Evolutionary conservation across 805 yeast species (phyloP).

Genomic region (Diddensiella santjacobensis): DNA sequence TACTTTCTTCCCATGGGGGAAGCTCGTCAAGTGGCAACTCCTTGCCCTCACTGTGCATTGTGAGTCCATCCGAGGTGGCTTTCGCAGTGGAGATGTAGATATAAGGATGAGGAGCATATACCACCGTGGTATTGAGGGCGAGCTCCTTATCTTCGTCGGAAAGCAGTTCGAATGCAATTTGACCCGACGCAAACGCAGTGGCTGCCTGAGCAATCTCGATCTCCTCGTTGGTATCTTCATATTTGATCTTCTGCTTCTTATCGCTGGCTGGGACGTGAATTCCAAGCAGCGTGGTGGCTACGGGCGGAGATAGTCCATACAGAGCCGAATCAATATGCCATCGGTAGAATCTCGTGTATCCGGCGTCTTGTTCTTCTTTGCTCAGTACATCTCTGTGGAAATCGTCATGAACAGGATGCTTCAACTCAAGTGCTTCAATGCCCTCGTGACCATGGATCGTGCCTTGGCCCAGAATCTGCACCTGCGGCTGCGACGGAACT

Average conservation of each 20-base stretch:
- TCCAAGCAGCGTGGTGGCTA: conserved; percentile 79
- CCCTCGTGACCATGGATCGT: conserved; percentile 54
- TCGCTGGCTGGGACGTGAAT: conserved; percentile 69
- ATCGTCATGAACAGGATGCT: conserved; percentile 79
- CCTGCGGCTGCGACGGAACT: conserved; percentile 82
- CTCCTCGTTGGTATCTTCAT: conserved; percentile 62
- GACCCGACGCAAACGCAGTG: conserved; percentile 86
- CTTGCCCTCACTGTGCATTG: conserved; percentile 77
- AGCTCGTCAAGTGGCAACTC: conserved; percentile 63
- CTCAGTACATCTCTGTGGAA: conserved; percentile 70
- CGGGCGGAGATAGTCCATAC: conserved; percentile 81
- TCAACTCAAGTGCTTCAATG: conserved; percentile 51
- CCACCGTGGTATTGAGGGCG: conserved; percentile 75
- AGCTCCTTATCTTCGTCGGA: conserved; percentile 67
- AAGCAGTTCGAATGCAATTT: conserved; percentile 63
- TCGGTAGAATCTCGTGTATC: conserved; percentile 78
- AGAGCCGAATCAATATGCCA: conserved; percentile 94
- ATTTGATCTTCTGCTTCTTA: conserved; percentile 54
- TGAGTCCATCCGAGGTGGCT: conserved; percentile 82
- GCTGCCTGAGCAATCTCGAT: conserved; percentile 77
- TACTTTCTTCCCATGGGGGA: conserved; percentile 79
- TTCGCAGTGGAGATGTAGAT: conserved; percentile 75
- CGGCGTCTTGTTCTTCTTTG: conserved; percentile 55
- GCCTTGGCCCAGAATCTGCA: conserved; percentile 86
- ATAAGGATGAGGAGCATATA: conserved; percentile 90